These are phyloP conservation scores for Allantophomopsis cytisporea DNA, from an alignment of 2,329 filamentous ascomycete species.

Conservation along the genomic window DNA sequence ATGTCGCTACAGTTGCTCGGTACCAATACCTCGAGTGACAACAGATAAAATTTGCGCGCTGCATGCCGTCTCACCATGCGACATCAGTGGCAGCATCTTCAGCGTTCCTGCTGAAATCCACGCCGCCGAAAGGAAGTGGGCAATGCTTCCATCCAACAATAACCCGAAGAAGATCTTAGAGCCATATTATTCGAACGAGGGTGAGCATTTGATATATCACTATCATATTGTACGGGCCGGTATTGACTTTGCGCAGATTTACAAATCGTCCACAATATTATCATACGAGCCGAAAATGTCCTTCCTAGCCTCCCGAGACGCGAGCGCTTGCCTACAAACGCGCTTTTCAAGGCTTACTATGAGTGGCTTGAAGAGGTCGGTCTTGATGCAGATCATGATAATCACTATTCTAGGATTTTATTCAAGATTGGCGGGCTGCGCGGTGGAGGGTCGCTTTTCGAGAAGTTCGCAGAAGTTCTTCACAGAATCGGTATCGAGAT, in stretches of 20 bases:
- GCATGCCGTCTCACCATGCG: slow-evolving; percentile 8
- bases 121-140: slow-evolving; percentile 5
- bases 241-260: slow-evolving; percentile 44
- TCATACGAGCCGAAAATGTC: slow-evolving; percentile 55
- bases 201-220: slow-evolving; percentile 20
- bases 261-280: slow-evolving; percentile 62
- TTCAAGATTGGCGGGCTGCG: slow-evolving; percentile 62
- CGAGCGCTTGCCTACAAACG: slow-evolving; percentile 57
- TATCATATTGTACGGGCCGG: background rate
- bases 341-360: slow-evolving; percentile 73
- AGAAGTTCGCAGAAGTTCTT: slow-evolving; percentile 59
- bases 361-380: slow-evolving; percentile 57
- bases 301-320: slow-evolving; percentile 40
- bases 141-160: slow-evolving; percentile 29
- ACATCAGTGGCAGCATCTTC: slow-evolving; percentile 14
- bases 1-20: too few species aligned
- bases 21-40: too few species aligned
- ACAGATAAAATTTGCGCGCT: too few species aligned
- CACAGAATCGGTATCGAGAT: slow-evolving; percentile 58
- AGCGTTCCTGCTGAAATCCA: background rate
- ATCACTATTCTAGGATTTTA: slow-evolving; percentile 63
- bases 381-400: slow-evolving; percentile 59
- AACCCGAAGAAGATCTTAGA: slow-evolving; percentile 11
- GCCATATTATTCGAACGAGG: slow-evolving; percentile 46
- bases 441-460: slow-evolving; percentile 41